Evolutionary conservation across 805 yeast genomes (phyloP).

Genomic region (Kluyveromyces dobzhanskii): DNA sequence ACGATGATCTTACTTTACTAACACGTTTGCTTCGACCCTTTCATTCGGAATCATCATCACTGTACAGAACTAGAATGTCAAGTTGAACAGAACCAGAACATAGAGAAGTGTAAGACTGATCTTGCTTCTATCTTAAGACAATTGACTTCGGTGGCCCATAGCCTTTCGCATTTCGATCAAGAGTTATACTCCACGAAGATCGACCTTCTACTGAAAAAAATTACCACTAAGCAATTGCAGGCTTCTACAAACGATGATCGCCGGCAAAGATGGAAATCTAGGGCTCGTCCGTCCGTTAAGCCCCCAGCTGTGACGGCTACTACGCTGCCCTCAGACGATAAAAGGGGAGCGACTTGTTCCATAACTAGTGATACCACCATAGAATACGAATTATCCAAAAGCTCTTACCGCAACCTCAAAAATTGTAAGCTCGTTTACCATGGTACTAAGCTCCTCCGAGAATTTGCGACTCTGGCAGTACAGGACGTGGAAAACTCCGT

Average conservation of each 20-base stretch:
- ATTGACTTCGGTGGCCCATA: slow-evolving; percentile 9
- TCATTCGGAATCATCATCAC: neutral
- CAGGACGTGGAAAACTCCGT: slow-evolving; percentile 10
- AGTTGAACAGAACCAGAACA: slow-evolving; percentile 3
- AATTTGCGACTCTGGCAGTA: slow-evolving; percentile 12
- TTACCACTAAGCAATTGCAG: slow-evolving; percentile 4
- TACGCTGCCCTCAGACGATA: neutral
- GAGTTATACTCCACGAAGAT: slow-evolving; percentile 12
- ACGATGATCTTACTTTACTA: no score
- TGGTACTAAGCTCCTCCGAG: neutral
- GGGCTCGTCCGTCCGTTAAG: neutral
- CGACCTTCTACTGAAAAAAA: slow-evolving; percentile 10
- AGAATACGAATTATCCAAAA: neutral
- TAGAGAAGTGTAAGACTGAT: slow-evolving; percentile 6
- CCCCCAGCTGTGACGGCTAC: neutral
- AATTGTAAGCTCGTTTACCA: neutral
- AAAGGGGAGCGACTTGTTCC: neutral
- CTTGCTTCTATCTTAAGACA: slow-evolving; percentile 8
- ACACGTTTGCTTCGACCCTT: no score
- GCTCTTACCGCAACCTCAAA: neutral
- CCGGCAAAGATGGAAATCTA: neutral
- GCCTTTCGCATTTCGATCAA: slow-evolving; percentile 14
- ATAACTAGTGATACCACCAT: neutral
- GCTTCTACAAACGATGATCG: neutral
- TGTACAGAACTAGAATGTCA: slow-evolving; percentile 4